Conservation (phyloP, 2,329 filamentous ascomycete genomes). For the Cryphonectria parasitica region DNA sequence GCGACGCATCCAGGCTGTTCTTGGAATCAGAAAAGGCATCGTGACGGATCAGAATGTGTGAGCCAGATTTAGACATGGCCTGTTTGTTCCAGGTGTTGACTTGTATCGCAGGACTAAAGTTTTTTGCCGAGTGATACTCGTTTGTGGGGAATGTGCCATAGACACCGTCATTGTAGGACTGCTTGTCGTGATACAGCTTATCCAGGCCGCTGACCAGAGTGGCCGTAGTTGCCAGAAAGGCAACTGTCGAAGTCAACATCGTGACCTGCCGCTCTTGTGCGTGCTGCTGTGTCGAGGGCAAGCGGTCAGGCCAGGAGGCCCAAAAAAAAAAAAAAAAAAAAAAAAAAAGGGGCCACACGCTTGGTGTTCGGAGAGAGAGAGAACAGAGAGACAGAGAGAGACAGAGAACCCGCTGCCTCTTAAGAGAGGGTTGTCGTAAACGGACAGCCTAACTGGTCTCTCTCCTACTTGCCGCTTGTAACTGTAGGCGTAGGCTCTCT, state of each 20-base stretch:
- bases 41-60: conserved; percentile 40
- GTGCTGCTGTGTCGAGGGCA: background rate
- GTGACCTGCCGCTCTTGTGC: background rate
- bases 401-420: background rate
- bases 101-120: conserved; percentile 41
- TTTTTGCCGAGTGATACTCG: conserved; percentile 38
- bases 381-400: background rate
- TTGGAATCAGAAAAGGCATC: conserved; percentile 14
- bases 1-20: conserved; percentile 33
- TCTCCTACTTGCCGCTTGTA: background rate
- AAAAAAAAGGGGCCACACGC: background rate
- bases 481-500: background rate
- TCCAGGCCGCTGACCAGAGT: background rate
- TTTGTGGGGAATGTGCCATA: conserved; percentile 39
- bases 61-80: conserved; percentile 35
- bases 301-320: background rate
- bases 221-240: background rate
- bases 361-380: background rate
- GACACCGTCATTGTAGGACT: conserved; percentile 37
- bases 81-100: conserved; percentile 38
- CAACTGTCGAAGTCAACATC: conserved; percentile 6
- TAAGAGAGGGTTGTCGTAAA: background rate
- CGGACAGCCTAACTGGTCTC: background rate
- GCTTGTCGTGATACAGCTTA: conserved; percentile 30
- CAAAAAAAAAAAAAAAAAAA: background rate